Base-by-base conservation (phyloP, 441 rosid genomes). In the Iberis amara region DNA sequence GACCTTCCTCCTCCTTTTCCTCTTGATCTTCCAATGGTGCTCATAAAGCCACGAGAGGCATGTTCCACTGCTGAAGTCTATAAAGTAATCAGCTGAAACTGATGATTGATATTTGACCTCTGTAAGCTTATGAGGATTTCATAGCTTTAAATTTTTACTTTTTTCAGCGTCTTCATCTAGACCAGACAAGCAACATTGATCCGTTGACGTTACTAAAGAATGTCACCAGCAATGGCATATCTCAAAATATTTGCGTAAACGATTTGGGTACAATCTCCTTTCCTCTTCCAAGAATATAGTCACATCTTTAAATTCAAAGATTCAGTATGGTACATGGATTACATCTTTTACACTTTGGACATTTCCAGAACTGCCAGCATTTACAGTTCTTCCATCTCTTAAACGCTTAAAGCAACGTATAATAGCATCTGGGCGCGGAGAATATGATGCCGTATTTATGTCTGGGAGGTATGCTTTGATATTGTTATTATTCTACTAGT, bases 51-150 rank as follows among this genome's bases (percentile, higher is more conserved):
- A 28, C 83, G 40, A 47, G 81, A 83, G 55, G 94, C 94, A 59
- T 92, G 96, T 66, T 58, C 98, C 39, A 92, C 98, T 26, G 96
- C 83, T 67, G 94, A 83, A 71, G 96, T 92, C 64, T 91, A 88
- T 80, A 85, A 78, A 89, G 96, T 88, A 79, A 59, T 55, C 28
- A 48, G 40, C 48, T 55, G 7, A 43, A 39, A 32, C 44, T 49
- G 15, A 31, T 44, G 40, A 13, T 49, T 6, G n/a, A 55, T 39
- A 36, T 28, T 10, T 60, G 5, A n/a, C 11, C 36, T 67, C 4
- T 12, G 28, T 7, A 48, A 48, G n/a, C 48, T 36, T 61, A 46
- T 31, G 13, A n/a, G 11, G 39, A 42, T 11, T 53, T 36, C 49
- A 38, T 61, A 31, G 42, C 14, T 39, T n/a, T 40, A 30, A n/a